Evolutionary conservation across 2,329 filamentous ascomycete species (phyloP).

Genomic region (Apiospora pterosperma): DNA sequence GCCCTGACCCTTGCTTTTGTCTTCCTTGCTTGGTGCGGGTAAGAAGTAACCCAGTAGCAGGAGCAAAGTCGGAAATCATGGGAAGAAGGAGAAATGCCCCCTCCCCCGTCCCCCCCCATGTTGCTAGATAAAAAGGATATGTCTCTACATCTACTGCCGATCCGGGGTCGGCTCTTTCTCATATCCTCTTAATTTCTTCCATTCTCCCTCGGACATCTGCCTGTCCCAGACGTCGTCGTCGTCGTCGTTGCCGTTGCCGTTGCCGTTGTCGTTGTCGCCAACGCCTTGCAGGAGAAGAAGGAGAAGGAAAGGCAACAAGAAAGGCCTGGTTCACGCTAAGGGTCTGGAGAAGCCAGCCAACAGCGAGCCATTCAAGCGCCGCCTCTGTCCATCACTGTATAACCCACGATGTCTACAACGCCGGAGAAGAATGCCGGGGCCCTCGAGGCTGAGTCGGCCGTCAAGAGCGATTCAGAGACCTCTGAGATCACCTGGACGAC

Average conservation of each 20-base stretch:
- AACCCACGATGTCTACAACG: slow-evolving; percentile 1
- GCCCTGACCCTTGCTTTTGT: background rate
- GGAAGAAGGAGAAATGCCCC: background rate
- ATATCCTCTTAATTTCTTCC: background rate
- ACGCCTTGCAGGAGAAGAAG: background rate
- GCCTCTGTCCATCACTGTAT: background rate
- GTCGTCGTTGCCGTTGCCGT: no score
- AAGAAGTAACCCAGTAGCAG: no score
- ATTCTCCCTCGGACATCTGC: background rate
- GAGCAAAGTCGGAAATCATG: background rate
- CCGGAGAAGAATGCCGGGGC: slow-evolving; percentile 18
- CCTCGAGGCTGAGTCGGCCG: slow-evolving; percentile 17
- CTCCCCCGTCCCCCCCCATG: no score
- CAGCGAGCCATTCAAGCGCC: background rate
- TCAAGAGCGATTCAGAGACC: slow-evolving; percentile 19
- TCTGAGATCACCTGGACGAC: slow-evolving; percentile 39
- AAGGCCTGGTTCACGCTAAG: background rate
- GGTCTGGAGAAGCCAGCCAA: background rate
- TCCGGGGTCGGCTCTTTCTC: background rate
- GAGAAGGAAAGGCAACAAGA: background rate
- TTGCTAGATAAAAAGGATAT: background rate
- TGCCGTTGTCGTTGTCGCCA: background rate
- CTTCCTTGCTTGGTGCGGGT: background rate
- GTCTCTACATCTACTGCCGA: background rate
- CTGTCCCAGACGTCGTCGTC: background rate